These are phyloP conservation scores for Venturia carpophila DNA, from an alignment of 2,329 filamentous ascomycete genomes.

Conservation along the genomic window DNA sequence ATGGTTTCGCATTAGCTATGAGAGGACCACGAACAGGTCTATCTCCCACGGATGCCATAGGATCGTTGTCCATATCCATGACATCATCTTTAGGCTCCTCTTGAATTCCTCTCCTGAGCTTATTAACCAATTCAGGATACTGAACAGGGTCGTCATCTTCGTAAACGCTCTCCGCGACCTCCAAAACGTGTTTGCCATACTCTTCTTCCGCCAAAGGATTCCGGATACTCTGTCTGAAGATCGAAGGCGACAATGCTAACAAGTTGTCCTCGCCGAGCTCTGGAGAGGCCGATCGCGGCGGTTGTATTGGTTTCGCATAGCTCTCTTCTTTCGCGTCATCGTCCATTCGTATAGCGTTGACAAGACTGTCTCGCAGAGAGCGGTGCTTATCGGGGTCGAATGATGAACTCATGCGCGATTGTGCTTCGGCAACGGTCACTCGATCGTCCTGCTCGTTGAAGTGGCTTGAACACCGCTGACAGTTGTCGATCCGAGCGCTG, in stretches of 20 bases:
- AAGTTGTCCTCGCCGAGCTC: background rate
- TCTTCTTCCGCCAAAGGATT: background rate
- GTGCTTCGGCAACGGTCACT: background rate
- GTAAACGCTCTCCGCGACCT: conserved; percentile 3
- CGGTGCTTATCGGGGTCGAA: background rate
- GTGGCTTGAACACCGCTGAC: background rate
- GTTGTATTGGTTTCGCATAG: background rate
- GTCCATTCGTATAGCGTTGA: background rate
- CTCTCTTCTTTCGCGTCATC: background rate
- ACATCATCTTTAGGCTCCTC: background rate
- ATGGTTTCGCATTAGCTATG: background rate
- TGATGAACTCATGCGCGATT: background rate
- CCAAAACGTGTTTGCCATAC: background rate
- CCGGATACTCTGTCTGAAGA: background rate
- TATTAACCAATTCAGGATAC: background rate
- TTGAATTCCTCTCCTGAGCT: background rate
- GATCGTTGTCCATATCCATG: background rate
- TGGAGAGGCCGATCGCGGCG: conserved; percentile 3
- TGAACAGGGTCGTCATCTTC: background rate
- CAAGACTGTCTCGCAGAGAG: background rate
- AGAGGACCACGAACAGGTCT: background rate
- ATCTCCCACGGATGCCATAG: background rate
- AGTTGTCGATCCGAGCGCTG: background rate
- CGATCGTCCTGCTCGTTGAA: no score
- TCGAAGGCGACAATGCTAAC: conserved; percentile 1